Evolutionary conservation across 2,329 filamentous ascomycete species (phyloP).

Genomic region (Coniella vitis): DNA sequence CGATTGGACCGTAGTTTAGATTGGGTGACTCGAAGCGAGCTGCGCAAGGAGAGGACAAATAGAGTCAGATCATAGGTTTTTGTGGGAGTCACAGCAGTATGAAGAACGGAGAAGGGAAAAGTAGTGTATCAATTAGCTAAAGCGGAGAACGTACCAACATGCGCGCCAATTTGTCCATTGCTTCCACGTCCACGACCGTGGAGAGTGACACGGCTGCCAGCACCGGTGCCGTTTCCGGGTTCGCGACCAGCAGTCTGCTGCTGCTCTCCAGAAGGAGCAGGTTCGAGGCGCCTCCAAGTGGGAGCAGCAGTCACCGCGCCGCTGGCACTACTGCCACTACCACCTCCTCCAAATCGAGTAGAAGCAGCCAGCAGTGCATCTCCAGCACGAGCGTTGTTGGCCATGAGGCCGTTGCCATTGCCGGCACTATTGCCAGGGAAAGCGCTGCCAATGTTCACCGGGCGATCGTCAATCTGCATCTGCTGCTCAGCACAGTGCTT

Average conservation of each 20-base stretch:
- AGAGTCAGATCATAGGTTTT: neutral
- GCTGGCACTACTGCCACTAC: neutral
- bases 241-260: neutral
- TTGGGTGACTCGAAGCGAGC: neutral
- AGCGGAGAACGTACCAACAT: neutral
- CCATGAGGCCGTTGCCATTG: neutral
- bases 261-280: neutral
- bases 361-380: neutral
- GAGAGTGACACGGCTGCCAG: neutral
- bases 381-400: too few species aligned
- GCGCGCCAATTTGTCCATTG: neutral
- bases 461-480: slow-evolving; percentile 6
- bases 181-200: neutral
- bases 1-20: slow-evolving; percentile 10
- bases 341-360: neutral
- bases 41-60: neutral
- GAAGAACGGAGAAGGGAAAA: too few species aligned
- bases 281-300: slow-evolving; percentile 4
- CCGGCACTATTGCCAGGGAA: neutral
- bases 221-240: neutral
- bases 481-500: slow-evolving; percentile 42
- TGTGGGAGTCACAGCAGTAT: too few species aligned
- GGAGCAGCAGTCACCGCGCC: neutral
- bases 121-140: neutral
- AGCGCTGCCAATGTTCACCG: neutral